A percentile compares a stretch with the other conserved stretches of the same genome.
Conservation (phyloP, 768 basidiomycete genomes). For the Lentinus brumalis region DNA sequence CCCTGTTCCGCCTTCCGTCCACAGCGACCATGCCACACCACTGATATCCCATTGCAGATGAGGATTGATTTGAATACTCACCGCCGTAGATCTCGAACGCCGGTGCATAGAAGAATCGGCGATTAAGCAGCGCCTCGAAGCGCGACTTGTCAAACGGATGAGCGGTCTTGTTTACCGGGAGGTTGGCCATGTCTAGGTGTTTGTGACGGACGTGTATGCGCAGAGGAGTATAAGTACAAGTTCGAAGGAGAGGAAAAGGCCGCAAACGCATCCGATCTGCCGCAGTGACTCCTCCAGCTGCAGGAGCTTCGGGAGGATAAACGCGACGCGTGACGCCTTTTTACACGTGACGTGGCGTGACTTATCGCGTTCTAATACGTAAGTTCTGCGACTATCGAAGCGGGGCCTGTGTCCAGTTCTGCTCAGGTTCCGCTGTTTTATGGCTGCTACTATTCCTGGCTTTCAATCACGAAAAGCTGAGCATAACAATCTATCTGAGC, state of each 20-base stretch:
- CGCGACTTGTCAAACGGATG: slow-evolving; percentile 86
- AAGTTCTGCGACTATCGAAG: too few relatives aligned
- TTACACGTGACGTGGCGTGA: slow-evolving; percentile 3
- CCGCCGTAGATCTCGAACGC: slow-evolving; percentile 99
- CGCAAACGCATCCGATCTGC: slow-evolving; percentile 10
- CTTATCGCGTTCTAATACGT: background rate
- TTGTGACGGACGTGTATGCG: slow-evolving; percentile 11
- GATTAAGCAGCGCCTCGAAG: slow-evolving; percentile 83
- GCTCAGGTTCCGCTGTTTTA: background rate
- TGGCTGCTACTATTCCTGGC: background rate
- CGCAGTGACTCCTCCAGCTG: slow-evolving; percentile 6
- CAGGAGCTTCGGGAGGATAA: slow-evolving; percentile 18
- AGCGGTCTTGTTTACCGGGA: slow-evolving; percentile 71
- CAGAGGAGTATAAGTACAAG: slow-evolving; percentile 19
- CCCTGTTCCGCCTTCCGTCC: background rate
- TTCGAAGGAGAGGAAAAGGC: slow-evolving; percentile 13
- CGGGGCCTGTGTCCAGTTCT: too few relatives aligned
- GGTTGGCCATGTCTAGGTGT: slow-evolving; percentile 22
- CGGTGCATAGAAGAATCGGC: slow-evolving; percentile 96
- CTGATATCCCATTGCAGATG: background rate
- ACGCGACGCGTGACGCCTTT: slow-evolving; percentile 19
- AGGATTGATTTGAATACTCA: slow-evolving; percentile 38
- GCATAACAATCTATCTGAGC: too few relatives aligned
- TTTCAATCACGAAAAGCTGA: background rate
- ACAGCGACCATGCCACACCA: background rate